These are phyloP conservation scores for Globisporangium cederbergense DNA, from an alignment of 352 stramenopile species.

Conservation along the genomic window DNA sequence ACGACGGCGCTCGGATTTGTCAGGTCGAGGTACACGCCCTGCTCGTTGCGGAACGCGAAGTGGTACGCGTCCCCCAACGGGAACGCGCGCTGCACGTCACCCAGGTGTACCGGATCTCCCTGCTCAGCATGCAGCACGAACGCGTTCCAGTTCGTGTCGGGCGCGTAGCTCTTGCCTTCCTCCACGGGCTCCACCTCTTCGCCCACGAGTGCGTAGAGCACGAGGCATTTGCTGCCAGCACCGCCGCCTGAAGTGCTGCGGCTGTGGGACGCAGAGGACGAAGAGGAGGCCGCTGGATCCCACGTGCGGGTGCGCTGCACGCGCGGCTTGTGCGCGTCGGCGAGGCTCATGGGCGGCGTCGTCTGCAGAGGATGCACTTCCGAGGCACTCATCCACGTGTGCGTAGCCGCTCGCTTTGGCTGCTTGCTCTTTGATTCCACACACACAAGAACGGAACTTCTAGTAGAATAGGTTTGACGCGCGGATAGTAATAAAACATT, in stretches of 20 bases:
- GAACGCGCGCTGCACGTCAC: constrained; percentile 66
- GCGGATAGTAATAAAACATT: constrained; percentile 1
- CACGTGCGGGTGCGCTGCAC: constrained; percentile 22
- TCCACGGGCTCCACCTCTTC: constrained; percentile 54
- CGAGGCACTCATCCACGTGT: constrained; percentile 17
- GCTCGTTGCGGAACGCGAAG: constrained; percentile 74
- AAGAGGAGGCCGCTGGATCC: constrained; percentile 10
- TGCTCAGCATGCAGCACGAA: constrained; percentile 38
- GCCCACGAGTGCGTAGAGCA: constrained; percentile 69
- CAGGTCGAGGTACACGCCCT: constrained; percentile 65
- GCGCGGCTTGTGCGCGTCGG: constrained; percentile 15
- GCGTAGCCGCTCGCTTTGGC: not conserved
- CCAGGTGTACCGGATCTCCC: constrained; percentile 31
- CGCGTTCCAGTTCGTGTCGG: constrained; percentile 73
- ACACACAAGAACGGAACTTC: not conserved
- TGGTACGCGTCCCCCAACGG: constrained; percentile 64
- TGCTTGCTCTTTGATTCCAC: not conserved
- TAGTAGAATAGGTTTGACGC: not conserved
- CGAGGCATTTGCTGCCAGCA: constrained; percentile 22
- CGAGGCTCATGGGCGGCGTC: constrained; percentile 19
- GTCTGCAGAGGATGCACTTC: constrained; percentile 25
- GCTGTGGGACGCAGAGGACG: constrained; percentile 2
- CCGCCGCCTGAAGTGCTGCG: constrained; percentile 8
- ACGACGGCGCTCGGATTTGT: constrained; percentile 65
- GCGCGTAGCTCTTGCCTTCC: constrained; percentile 33